phyloP scores from a whole-genome alignment of 129 eudicot genomes.

The Dittrichia graveolens region DNA sequence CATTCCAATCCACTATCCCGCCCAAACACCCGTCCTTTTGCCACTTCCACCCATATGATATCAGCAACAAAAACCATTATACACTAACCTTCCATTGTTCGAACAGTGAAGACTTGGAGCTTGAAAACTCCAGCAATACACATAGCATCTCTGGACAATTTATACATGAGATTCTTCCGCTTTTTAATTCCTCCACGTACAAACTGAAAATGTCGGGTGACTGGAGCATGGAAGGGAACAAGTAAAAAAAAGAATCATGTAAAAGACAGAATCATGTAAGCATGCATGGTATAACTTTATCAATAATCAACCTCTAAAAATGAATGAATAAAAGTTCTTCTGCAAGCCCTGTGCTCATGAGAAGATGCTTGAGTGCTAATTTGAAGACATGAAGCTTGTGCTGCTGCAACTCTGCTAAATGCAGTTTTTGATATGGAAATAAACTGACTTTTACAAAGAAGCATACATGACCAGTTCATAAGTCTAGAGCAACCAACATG shows the following conservation, averaged over 20 bases:
- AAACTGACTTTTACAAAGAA: slow-evolving; percentile 69
- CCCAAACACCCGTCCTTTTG: not conserved
- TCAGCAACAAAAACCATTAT: not conserved
- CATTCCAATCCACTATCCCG: not conserved
- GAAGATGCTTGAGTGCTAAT: slow-evolving; percentile 68
- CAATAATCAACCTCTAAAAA: slow-evolving; percentile 62
- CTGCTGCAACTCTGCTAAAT: slow-evolving; percentile 71
- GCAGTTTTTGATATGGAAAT: slow-evolving; percentile 75
- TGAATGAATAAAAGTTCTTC: slow-evolving; percentile 53
- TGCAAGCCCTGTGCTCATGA: slow-evolving; percentile 71
- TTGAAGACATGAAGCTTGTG: slow-evolving; percentile 79
- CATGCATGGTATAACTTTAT: not conserved
- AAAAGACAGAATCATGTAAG: not conserved
- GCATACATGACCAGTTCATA: slow-evolving; percentile 89
- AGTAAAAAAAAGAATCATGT: slow-evolving; percentile 7
- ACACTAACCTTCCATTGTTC: slow-evolving; percentile 67
- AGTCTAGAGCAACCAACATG: slow-evolving; percentile 78
- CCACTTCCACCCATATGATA: not conserved
- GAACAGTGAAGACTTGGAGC: slow-evolving; percentile 47
- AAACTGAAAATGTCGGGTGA: slow-evolving; percentile 57
- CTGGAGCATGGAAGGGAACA: slow-evolving; percentile 38
- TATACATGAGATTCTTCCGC: slow-evolving; percentile 60
- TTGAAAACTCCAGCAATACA: slow-evolving; percentile 67
- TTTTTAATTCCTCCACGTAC: slow-evolving; percentile 76
- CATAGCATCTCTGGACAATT: slow-evolving; percentile 68